Percentiles rank a stretch among this genome's conserved stretches.
Conservation (phyloP, 768 basidiomycete genomes). For the Kwoniella sp. region DNA sequence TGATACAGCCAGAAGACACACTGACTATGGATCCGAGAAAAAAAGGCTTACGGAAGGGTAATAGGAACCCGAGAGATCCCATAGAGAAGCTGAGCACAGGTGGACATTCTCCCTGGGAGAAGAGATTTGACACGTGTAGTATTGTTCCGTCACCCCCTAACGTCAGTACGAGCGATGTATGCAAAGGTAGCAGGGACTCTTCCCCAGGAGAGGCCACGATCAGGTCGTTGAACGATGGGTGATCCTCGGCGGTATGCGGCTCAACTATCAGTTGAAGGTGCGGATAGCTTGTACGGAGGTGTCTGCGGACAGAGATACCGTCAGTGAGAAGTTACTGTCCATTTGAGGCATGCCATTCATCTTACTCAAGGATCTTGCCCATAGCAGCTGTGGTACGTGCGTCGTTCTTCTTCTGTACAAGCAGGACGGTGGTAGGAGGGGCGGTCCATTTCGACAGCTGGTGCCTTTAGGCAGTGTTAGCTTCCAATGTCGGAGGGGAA, state of each 20-base stretch:
- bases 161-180: slow-evolving; percentile 83
- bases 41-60: slow-evolving; percentile 80
- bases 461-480: slow-evolving; percentile 29
- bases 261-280: slow-evolving; percentile 41
- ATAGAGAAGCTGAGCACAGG: slow-evolving; percentile 88
- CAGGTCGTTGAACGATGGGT: slow-evolving; percentile 28
- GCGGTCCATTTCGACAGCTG: slow-evolving; percentile 39
- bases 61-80: slow-evolving; percentile 89
- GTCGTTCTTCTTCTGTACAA: slow-evolving; percentile 57
- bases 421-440: slow-evolving; percentile 45
- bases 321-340: background rate
- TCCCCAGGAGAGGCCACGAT: slow-evolving; percentile 35
- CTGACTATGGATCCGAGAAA: background rate
- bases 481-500: background rate
- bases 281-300: slow-evolving; percentile 32
- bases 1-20: slow-evolving; percentile 4
- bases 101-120: slow-evolving; percentile 86
- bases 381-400: slow-evolving; percentile 44
- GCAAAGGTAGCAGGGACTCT: slow-evolving; percentile 25
- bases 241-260: slow-evolving; percentile 41
- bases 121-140: slow-evolving; percentile 86
- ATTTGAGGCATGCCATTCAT: no score
- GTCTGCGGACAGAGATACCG: slow-evolving; percentile 13
- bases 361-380: slow-evolving; percentile 41
- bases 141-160: slow-evolving; percentile 95